Conservation (phyloP, 148 eudicot species). For the Chenopodium quinoa region DNA sequence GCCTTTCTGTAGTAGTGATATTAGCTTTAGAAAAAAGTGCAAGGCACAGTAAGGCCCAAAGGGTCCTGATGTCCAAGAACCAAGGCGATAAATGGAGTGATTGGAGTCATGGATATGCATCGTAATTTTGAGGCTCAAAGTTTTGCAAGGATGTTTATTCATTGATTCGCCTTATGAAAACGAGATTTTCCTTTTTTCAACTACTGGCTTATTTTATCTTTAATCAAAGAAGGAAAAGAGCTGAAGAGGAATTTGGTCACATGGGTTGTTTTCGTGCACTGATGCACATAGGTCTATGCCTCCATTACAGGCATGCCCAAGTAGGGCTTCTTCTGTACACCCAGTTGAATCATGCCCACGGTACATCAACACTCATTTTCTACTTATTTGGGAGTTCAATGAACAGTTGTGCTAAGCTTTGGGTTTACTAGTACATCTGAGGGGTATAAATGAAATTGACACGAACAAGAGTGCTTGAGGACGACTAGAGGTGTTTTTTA, state of each 20-base stretch:
- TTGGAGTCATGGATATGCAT: background rate
- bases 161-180: background rate
- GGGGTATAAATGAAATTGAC: too few relatives aligned
- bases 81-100: background rate
- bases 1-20: background rate
- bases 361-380: too few relatives aligned
- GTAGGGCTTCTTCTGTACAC: too few relatives aligned
- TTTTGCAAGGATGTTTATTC: background rate
- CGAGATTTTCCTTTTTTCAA: background rate
- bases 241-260: background rate
- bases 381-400: too few relatives aligned
- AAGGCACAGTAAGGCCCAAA: background rate
- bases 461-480: background rate
- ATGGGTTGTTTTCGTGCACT: background rate
- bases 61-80: background rate
- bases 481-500: too few relatives aligned
- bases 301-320: background rate
- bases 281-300: background rate
- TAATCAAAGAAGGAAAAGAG: background rate
- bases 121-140: background rate
- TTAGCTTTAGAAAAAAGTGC: background rate
- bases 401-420: too few relatives aligned
- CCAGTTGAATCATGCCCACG: too few relatives aligned
- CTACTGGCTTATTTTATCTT: background rate
- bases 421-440: too few relatives aligned